A percentile compares a stretch with the other conserved stretches of the same genome.
Evolutionary conservation across 257 asterid species (phyloP).

Genomic region (Plantago ovata): DNA sequence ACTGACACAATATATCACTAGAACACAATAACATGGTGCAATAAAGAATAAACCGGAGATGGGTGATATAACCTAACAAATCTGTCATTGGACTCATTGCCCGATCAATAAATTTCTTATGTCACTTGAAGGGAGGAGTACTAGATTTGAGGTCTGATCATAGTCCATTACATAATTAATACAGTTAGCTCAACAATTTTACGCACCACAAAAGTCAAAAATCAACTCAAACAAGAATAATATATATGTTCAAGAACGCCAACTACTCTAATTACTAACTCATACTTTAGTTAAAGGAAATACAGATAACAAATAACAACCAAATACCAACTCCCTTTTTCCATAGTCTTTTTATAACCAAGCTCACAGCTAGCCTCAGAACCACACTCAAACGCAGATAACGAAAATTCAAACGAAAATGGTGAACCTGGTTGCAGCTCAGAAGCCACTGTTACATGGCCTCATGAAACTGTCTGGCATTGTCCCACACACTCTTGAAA

Average conservation of each 20-base stretch:
- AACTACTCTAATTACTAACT: conserved; percentile 9
- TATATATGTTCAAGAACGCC: neutral
- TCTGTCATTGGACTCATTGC: too few relatives aligned
- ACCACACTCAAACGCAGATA: conserved; percentile 5
- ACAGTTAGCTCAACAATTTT: neutral
- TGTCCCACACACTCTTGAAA: conserved; percentile 43
- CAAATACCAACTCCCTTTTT: conserved; percentile 35
- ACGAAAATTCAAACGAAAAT: conserved; percentile 20
- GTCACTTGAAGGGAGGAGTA: too few relatives aligned
- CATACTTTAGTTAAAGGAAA: conserved; percentile 4
- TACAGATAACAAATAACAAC: conserved; percentile 30
- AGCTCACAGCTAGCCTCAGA: conserved; percentile 2
- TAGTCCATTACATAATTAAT: too few relatives aligned
- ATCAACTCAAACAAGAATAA: neutral
- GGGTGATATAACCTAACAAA: too few relatives aligned
- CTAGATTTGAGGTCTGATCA: too few relatives aligned
- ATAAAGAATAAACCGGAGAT: too few relatives aligned
- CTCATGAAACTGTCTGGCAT: conserved; percentile 76
- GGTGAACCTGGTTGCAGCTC: conserved; percentile 77
- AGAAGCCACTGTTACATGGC: conserved; percentile 50
- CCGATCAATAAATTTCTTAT: too few relatives aligned
- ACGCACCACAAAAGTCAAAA: neutral
- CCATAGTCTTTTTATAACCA: neutral
- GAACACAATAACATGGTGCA: too few relatives aligned
- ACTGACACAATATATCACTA: too few relatives aligned